Conservation (phyloP, 352 stramenopile species). For the Saprolegnia diclina region DNA sequence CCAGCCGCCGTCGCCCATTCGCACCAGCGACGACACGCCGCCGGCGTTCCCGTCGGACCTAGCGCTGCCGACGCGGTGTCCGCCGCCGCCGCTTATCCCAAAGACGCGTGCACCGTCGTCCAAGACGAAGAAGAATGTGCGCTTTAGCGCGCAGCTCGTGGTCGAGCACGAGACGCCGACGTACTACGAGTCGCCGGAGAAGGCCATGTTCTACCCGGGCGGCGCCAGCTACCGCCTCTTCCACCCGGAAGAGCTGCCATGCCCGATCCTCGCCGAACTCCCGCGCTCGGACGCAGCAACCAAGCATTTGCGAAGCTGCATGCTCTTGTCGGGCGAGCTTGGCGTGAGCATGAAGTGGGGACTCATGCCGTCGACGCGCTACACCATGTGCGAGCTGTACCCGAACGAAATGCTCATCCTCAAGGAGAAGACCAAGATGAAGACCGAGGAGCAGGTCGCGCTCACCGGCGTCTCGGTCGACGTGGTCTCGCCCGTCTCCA, state of each 20-base stretch:
- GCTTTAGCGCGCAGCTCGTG: constrained; percentile 12
- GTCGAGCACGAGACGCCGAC: constrained; percentile 19
- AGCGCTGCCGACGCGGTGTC: not conserved
- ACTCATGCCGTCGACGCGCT: constrained; percentile 20
- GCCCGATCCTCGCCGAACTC: constrained; percentile 5
- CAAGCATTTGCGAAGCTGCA: constrained; percentile 27
- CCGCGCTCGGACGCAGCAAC: constrained; percentile 22
- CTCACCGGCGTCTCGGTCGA: constrained; percentile 24
- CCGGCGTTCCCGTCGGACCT: not conserved
- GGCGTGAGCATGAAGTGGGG: constrained; percentile 21
- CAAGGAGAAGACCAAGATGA: constrained; percentile 21
- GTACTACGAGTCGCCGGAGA: constrained; percentile 19
- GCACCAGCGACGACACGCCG: not conserved
- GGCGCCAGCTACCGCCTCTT: constrained; percentile 18
- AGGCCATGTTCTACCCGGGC: not conserved
- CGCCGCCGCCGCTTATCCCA: not conserved
- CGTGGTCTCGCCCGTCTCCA: constrained; percentile 16
- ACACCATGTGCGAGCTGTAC: constrained; percentile 25
- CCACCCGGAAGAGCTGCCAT: constrained; percentile 25
- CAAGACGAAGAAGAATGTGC: constrained; percentile 6
- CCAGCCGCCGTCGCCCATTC: not conserved
- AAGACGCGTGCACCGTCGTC: not conserved
- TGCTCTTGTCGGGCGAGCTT: constrained; percentile 21
- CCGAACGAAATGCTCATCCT: constrained; percentile 27
- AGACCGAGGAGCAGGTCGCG: constrained; percentile 17